Conservation (phyloP, 1,284 basidiomycete genomes). For the Entoloma clypeatum region DNA sequence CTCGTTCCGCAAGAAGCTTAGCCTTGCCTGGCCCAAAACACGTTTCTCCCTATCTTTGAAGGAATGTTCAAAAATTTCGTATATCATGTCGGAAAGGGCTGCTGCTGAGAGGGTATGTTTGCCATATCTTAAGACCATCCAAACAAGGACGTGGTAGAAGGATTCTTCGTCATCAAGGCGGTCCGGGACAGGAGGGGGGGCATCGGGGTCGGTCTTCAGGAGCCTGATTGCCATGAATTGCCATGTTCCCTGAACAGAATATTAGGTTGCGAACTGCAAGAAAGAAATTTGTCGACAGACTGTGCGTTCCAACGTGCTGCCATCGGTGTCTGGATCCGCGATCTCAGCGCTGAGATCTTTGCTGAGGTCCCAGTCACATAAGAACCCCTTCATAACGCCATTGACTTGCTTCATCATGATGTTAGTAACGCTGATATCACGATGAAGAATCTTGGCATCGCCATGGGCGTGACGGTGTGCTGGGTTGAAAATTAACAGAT, state of each 20-base stretch:
- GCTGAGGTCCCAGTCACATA: slow-evolving; percentile 17
- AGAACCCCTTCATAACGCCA: slow-evolving; percentile 4
- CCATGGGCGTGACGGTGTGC: slow-evolving; percentile 8
- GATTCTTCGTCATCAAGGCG: slow-evolving; percentile 13
- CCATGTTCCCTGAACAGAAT: slow-evolving; percentile 10
- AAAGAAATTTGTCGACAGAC: neutral
- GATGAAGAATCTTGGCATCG: slow-evolving; percentile 9
- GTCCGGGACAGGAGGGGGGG: neutral
- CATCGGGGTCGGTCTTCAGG: neutral
- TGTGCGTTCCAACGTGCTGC: slow-evolving; percentile 3
- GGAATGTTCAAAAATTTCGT: neutral
- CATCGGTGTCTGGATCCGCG: neutral
- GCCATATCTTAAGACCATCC: slow-evolving; percentile 14
- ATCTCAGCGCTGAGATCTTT: neutral
- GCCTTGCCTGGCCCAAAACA: too few species aligned
- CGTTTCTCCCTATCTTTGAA: too few species aligned
- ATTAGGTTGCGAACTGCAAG: neutral
- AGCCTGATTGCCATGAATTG: slow-evolving; percentile 9
- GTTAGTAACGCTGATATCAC: slow-evolving; percentile 13
- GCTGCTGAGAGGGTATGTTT: neutral
- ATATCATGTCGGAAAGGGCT: neutral
- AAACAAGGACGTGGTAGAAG: slow-evolving; percentile 10
- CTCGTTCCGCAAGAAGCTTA: neutral
- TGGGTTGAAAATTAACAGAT: neutral
- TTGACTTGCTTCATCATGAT: slow-evolving; percentile 5